Percentiles rank a stretch among this genome's conserved stretches.
Conservation (phyloP, 2,329 filamentous ascomycete species). For the Aspergillus ruber region DNA sequence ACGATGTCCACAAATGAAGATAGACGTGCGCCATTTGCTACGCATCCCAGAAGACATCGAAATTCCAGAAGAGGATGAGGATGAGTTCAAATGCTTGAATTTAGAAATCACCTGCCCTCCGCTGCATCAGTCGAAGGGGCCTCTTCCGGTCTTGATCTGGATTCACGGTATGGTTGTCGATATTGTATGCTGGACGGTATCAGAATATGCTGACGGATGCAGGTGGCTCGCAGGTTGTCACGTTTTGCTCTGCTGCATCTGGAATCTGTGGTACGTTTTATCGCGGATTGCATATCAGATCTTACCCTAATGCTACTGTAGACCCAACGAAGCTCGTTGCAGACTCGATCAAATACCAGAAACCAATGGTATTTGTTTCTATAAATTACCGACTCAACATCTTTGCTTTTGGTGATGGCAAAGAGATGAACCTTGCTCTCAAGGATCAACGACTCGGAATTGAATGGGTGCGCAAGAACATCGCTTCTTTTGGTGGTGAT, state of each 20-base stretch:
- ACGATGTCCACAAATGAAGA: conserved; percentile 36
- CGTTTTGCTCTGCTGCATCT: conserved; percentile 38
- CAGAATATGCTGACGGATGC: not conserved
- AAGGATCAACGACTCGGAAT: conserved; percentile 31
- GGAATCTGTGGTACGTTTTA: conserved; percentile 34
- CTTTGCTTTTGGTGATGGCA: conserved; percentile 41
- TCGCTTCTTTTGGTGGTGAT: conserved; percentile 36
- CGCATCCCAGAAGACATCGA: conserved; percentile 33
- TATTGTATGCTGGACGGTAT: not conserved
- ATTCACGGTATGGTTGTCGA: conserved; percentile 33
- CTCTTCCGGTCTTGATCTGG: conserved; percentile 41
- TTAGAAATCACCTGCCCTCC: conserved; percentile 34
- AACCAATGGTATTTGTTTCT: conserved; percentile 38
- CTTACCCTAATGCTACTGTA: conserved; percentile 7
- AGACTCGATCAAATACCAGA: conserved; percentile 26
- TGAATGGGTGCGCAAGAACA: conserved; percentile 36
- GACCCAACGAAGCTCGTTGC: conserved; percentile 31
- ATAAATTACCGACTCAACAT: conserved; percentile 42
- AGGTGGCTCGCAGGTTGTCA: conserved; percentile 41
- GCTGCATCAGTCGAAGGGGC: not conserved
- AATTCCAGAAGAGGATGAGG: conserved; percentile 26
- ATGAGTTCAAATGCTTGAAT: conserved; percentile 42
- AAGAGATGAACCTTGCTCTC: conserved; percentile 35
- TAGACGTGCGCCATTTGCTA: conserved; percentile 40
- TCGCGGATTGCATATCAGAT: not conserved